phyloP scores from a whole-genome alignment of 2,329 filamentous ascomycete genomes.

The Ramichloridium luteum region DNA sequence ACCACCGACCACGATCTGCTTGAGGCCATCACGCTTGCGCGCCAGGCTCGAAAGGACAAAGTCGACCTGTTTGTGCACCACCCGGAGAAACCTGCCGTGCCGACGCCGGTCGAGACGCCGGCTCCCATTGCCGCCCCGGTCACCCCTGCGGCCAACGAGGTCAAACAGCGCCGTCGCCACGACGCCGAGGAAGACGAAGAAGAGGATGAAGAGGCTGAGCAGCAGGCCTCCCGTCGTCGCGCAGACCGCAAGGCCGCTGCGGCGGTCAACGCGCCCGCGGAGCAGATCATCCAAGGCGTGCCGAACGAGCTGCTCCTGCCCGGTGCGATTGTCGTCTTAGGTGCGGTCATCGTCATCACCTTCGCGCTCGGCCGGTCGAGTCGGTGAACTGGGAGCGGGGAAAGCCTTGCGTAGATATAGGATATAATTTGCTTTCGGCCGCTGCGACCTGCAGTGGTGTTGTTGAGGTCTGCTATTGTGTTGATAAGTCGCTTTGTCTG shows the following conservation, averaged over 20 bases:
- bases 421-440: no score
- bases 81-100: constrained; percentile 74
- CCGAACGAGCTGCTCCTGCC: constrained; percentile 89
- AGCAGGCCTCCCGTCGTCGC: constrained; percentile 20
- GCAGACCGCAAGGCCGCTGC: constrained; percentile 16
- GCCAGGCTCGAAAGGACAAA: constrained; percentile 69
- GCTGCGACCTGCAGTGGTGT: no score
- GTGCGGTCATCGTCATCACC: constrained; percentile 84
- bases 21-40: constrained; percentile 77
- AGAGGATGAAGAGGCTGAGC: constrained; percentile 32
- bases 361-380: constrained; percentile 54
- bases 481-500: no score
- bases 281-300: constrained; percentile 79
- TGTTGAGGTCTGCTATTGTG: no score
- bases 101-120: constrained; percentile 49
- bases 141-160: constrained; percentile 40
- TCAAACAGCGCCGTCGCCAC: constrained; percentile 37
- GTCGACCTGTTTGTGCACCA: constrained; percentile 96
- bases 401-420: no score
- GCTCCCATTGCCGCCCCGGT: constrained; percentile 34
- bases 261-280: constrained; percentile 40
- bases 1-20: constrained; percentile 88
- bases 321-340: constrained; percentile 88
- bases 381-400: constrained; percentile 15
- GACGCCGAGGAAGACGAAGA: constrained; percentile 46